Conservation (phyloP, 495 filamentous ascomycete species). For the Trichoderma reesei region DNA sequence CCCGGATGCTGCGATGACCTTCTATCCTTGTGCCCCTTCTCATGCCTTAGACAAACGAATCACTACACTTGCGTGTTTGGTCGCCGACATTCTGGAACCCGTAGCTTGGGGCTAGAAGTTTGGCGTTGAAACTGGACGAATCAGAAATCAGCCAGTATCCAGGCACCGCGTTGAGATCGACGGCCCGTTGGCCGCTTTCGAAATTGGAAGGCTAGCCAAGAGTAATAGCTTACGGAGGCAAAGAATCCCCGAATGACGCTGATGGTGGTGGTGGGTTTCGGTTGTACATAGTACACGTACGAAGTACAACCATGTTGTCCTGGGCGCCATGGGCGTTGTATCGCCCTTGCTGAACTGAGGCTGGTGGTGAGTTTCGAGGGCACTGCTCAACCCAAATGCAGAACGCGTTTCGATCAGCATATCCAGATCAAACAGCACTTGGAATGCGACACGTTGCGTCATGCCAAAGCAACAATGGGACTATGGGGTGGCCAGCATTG, state of each 20-base stretch:
- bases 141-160: not conserved
- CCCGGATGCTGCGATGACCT: not conserved
- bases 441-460: not conserved
- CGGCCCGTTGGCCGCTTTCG: not conserved
- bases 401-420: too few relatives aligned
- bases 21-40: not conserved
- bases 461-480: not conserved
- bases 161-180: not conserved
- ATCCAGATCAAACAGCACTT: too few relatives aligned
- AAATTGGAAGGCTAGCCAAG: not conserved
- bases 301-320: too few relatives aligned
- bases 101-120: not conserved
- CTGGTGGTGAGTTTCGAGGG: too few relatives aligned
- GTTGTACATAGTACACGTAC: too few relatives aligned
- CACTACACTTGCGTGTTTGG: not conserved
- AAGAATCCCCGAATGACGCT: not conserved
- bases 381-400: too few relatives aligned
- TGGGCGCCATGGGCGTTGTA: too few relatives aligned
- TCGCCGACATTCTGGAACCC: slow-evolving; percentile 7
- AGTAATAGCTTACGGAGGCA: not conserved
- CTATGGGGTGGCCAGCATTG: not conserved
- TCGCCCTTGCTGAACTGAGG: too few relatives aligned
- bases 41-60: not conserved
- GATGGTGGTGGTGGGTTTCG: not conserved
- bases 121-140: not conserved